phyloP scores from a whole-genome alignment of 2,329 filamentous ascomycete genomes.

The Aulographum hederae region DNA sequence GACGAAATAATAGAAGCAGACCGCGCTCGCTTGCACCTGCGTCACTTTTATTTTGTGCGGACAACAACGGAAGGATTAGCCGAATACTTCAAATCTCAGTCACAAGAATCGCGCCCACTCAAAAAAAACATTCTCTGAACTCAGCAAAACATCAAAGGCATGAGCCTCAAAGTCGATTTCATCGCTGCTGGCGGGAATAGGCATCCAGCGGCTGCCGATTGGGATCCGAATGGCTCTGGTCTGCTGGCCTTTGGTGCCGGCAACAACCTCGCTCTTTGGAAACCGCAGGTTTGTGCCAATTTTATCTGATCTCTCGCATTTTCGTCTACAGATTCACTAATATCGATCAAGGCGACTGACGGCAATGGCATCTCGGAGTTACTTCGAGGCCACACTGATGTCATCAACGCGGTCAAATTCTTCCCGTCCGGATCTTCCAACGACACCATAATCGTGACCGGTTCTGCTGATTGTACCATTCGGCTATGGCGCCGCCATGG shows the following conservation, averaged over 20 bases:
- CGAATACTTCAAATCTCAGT: too few relatives aligned
- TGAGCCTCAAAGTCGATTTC: constrained; percentile 4
- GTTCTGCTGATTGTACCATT: constrained; percentile 63
- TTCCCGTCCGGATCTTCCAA: constrained; percentile 34
- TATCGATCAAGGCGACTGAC: constrained; percentile 18
- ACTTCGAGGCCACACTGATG: constrained; percentile 58
- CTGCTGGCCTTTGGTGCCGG: constrained; percentile 78
- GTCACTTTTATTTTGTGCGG: too few relatives aligned
- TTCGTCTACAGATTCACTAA: not conserved
- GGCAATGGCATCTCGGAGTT: constrained; percentile 44
- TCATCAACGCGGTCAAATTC: constrained; percentile 72
- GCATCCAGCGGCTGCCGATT: constrained; percentile 79
- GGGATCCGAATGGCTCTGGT: constrained; percentile 44
- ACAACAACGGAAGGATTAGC: too few relatives aligned
- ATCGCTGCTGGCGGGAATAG: constrained; percentile 76
- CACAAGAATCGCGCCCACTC: too few relatives aligned
- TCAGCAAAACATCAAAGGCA: too few relatives aligned
- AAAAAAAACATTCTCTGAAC: too few relatives aligned
- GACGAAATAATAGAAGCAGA: too few relatives aligned
- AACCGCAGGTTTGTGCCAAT: constrained; percentile 44
- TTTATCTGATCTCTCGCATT: not conserved
- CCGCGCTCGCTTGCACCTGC: too few relatives aligned
- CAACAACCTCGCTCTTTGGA: constrained; percentile 77
- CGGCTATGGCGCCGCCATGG: constrained; percentile 36
- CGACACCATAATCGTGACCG: constrained; percentile 49